Conservation (phyloP, 345 rosid species). For the Heritiera littoralis region DNA sequence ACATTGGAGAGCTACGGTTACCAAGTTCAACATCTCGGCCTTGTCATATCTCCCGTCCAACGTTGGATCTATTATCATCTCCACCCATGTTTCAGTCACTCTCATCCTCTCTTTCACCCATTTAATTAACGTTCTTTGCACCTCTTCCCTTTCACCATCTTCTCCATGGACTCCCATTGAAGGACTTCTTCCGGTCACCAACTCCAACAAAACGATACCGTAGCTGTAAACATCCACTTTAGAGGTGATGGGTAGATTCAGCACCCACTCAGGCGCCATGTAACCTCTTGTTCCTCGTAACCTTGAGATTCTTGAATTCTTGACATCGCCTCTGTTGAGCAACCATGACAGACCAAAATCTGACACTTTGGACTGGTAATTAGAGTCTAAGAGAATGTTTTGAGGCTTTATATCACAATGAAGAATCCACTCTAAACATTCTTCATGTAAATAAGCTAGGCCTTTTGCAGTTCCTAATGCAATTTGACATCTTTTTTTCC, state of each 20-base stretch:
- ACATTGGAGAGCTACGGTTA: conserved; percentile 31
- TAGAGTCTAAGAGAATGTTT: conserved; percentile 26
- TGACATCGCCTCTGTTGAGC: background rate
- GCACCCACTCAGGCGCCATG: conserved; percentile 35
- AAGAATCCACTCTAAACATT: conserved; percentile 39
- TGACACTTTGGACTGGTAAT: conserved; percentile 22
- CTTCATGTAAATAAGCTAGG: conserved; percentile 38
- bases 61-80: conserved; percentile 23
- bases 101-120: conserved; percentile 6
- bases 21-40: conserved; percentile 13
- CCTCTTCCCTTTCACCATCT: background rate
- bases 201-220: conserved; percentile 39
- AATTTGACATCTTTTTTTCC: conserved; percentile 23
- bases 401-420: conserved; percentile 39
- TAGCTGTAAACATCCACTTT: conserved; percentile 48
- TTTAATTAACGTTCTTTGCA: background rate
- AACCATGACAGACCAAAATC: conserved; percentile 32
- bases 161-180: background rate
- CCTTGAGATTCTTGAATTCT: background rate
- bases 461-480: conserved; percentile 38
- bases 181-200: conserved; percentile 26
- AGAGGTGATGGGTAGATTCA: conserved; percentile 31
- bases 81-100: conserved; percentile 8
- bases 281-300: conserved; percentile 36
- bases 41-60: conserved; percentile 12